Base-by-base conservation (phyloP, 805 yeast species). In the Debaryomyces prosopidis region DNA sequence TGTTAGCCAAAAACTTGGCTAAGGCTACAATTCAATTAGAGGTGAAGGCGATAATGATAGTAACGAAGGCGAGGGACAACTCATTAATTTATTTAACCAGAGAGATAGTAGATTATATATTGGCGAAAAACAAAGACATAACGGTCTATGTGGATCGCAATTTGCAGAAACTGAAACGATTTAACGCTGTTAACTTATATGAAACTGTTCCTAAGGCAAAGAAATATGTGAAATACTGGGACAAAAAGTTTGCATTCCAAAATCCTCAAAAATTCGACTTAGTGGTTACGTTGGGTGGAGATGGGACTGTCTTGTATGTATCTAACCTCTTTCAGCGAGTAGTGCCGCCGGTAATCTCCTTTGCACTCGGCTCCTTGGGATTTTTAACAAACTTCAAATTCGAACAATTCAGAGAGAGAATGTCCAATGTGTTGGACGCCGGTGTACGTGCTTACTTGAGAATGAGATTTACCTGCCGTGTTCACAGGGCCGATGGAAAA, bases 51-150 rank as follows among this genome's bases (percentile, higher is more conserved):
- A 80, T 89, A 15, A 76, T 89, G 81, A 80, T 89, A 11, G 90
- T 90, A 15, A 89, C 96, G n/a, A 89, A 89, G 63, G 94, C 95
- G 1, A 75, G 95, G 44, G 97, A 90, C 60, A 84, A 86, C 54
- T 82, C 89, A 5, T 68, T 90, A 42, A 81, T 87, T 5, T 83
- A 80, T 56, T 68, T 89, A 38, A 87, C 96, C 0, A 73, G 92
- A 46, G 94, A 87, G 56, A 71, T 90, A 52, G 84, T 89, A 1
- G 89, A 82, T 55, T 90, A 94, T 92, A 63, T 89, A 23, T 61
- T 89, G 32, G 52, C 65, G 12, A 52, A 66, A 18, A 62, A 65
- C 26, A 57, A 57, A 31, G 70, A 64, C 39, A 68, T 72, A 36
- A 58, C 61, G 1, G 84, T 91, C 1, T 87, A 83, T 60, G 95